phyloP scores from a whole-genome alignment of 495 filamentous ascomycete genomes.

The Cryomyces minteri region DNA sequence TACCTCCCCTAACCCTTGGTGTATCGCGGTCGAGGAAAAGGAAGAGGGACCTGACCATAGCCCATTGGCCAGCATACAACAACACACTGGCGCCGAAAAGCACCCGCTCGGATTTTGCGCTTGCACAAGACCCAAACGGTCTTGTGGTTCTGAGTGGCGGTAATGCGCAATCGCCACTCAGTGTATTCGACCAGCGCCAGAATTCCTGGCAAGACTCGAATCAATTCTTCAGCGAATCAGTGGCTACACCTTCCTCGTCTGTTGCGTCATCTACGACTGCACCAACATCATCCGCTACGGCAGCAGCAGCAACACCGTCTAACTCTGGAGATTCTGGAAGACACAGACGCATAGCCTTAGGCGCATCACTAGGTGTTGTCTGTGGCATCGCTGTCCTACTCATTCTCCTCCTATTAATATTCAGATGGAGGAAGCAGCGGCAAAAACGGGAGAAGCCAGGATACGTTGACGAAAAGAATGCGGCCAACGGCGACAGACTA shows the following conservation, averaged over 20 bases:
- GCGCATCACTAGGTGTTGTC: constrained; percentile 61
- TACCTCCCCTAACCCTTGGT: constrained; percentile 20
- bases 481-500: constrained; percentile 24
- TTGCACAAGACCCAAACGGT: constrained; percentile 37
- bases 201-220: constrained; percentile 74
- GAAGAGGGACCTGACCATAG: constrained; percentile 29
- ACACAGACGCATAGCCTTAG: constrained; percentile 43
- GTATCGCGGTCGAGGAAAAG: constrained; percentile 16
- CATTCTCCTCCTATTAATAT: constrained; percentile 43
- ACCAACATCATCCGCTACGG: constrained; percentile 12
- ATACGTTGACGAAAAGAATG: constrained; percentile 29
- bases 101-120: constrained; percentile 36
- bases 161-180: constrained; percentile 40
- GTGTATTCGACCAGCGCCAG: constrained; percentile 60
- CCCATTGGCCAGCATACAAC: constrained; percentile 68
- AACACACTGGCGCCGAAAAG: constrained; percentile 44
- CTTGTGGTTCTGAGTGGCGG: constrained; percentile 68
- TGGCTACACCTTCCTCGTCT: constrained; percentile 15
- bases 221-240: constrained; percentile 35
- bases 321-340: constrained; percentile 22
- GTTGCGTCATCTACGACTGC: constrained; percentile 7
- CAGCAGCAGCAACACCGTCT: constrained; percentile 18
- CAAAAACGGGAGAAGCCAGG: constrained; percentile 26
- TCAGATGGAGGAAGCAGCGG: constrained; percentile 42
- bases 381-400: constrained; percentile 53